Evolutionary conservation across 2,329 filamentous ascomycete genomes (phyloP), one percentile per base, ranked within the genome.

Genomic region (Ophiostoma angusticollis): DNA sequence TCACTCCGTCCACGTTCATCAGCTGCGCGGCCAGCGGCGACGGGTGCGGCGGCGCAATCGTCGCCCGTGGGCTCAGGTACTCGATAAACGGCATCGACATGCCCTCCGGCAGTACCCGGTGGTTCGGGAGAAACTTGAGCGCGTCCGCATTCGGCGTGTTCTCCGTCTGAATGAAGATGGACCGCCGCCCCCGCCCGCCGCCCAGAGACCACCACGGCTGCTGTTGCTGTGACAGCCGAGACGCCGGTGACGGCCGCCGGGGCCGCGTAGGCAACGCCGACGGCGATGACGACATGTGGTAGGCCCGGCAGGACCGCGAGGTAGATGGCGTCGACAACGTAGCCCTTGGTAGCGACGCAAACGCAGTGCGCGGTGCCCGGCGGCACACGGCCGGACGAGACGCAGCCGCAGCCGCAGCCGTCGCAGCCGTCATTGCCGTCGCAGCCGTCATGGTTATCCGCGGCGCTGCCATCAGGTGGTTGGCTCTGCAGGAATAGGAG

Each of bases 91-190:
- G 73, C 3, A 80, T 76, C 6, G 72, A 63, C 46, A 94, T 67
- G 37, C 66, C 67, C 48, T 80, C 69, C 17, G 91, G 89, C 2
- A 98, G 72, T 37, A 98, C 77, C 28, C 74, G 74, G 59, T 85
- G 78, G 62, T 95, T 94, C 2, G 91, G 91, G 28, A 93, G 73
- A 63, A 98, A 98, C 64, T 98, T 98, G 54, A 96, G 72, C 24
- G 86, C 87, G 64, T 96, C 86, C n/a, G 78, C 70, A 61, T 98
- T 98, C 19, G 91, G 91, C 1, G 91, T 98, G 48, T 72, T 74
- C 56, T 96, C 89, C 5, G 89, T 96, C 63, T 98, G 91, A 55
- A 98, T 98, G 67, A 96, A 98, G 60, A 98, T 93, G 18, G 78
- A 86, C 47, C 89, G 79, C 43, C 57, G 58, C 35, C 63, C 62